Base-by-base conservation (phyloP, 1,284 basidiomycete species). In the Marasmius fiardii region DNA sequence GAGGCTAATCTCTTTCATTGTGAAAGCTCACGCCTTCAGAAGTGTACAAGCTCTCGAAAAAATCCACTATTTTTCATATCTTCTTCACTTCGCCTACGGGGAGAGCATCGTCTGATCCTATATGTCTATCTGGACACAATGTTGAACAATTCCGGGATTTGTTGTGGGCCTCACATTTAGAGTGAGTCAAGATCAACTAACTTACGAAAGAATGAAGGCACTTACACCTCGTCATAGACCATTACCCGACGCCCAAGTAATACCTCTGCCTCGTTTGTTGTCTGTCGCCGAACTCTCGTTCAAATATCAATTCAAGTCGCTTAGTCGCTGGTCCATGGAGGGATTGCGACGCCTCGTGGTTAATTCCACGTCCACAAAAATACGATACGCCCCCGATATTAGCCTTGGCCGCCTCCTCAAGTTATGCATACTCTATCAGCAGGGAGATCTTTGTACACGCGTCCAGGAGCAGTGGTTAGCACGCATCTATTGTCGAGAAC, bases 401-500 rank as follows among this genome's bases (percentile, higher is more conserved):
- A 12, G 28, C 23, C 23, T 21, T 44, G 21, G 31, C 33, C 20
- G 56, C 48, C 12, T 43, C 11, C 51, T 52, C n/a, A 43, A 35
- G n/a, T 37, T 57, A 18, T 26, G 24, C 28, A 26, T 49, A 5
- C 16, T 39, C 39, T 20, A 33, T 23, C 34, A 51, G 35, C 28
- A 56, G 23, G 3, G 52, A 33, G 43, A 12, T 50, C 31, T 35
- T 44, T 48, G 18, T 35, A 20, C 1, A 47, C 8, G 16, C 50
- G 12, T 52, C 33, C 43, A 28, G 23, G 20, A 24, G 49, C 5
- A 24, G n/a, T 28, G 31, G 33, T 24, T 45, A 28, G 12, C 43
- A 26, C 52, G 56, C 50, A 18, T 57, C n/a, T 52, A 53, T 31
- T 44, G 48, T 3, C 52, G 26, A 4, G 56, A 57, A 51, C 52